phyloP scores from a whole-genome alignment of 306 rosid genomes.

The Prinsepia uniflora region DNA sequence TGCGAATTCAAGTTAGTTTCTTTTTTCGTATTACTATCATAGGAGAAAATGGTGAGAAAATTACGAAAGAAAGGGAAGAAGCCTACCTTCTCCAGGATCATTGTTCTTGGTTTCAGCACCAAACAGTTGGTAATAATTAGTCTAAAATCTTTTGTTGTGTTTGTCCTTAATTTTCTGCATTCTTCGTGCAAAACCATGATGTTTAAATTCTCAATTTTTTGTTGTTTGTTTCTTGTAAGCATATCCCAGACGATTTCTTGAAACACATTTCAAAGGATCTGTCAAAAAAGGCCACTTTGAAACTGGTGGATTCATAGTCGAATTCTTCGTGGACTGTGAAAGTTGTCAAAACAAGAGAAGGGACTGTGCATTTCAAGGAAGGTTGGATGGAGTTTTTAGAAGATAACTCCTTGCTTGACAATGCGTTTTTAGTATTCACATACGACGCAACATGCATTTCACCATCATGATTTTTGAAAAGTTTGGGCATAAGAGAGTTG shows the following conservation, averaged over 20 bases:
- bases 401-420: slow-evolving; percentile 16
- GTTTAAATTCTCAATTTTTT: no score
- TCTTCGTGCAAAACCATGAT: no score
- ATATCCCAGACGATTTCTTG: slow-evolving; percentile 12
- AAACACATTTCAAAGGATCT: not conserved
- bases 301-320: not conserved
- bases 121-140: no score
- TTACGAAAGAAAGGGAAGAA: no score
- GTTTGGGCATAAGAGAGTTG: not conserved
- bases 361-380: not conserved
- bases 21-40: no score
- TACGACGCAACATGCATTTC: slow-evolving; percentile 14
- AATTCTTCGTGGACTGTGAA: slow-evolving; percentile 7
- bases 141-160: no score
- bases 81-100: no score
- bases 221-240: slow-evolving; percentile 1
- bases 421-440: slow-evolving; percentile 6
- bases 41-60: no score
- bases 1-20: no score
- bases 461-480: slow-evolving; percentile 3
- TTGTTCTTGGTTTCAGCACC: no score
- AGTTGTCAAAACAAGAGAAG: not conserved
- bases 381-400: slow-evolving; percentile 19
- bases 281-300: slow-evolving; percentile 6
- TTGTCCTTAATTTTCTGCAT: not conserved